These are phyloP conservation scores for Leptographium wingfieldii DNA, from an alignment of 2,329 filamentous ascomycete species.

Conservation along the genomic window DNA sequence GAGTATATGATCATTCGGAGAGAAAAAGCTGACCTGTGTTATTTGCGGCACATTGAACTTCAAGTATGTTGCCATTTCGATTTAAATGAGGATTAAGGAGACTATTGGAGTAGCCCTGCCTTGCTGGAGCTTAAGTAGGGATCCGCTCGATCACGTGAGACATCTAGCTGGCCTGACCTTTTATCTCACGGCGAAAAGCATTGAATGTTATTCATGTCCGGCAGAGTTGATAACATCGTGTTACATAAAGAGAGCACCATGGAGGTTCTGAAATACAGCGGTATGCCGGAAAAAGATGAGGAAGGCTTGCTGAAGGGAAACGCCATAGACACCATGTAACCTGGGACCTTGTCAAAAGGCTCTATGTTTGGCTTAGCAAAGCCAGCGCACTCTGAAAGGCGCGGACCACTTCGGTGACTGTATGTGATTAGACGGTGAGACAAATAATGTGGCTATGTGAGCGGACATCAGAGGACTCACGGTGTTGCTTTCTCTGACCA, in stretches of 20 bases:
- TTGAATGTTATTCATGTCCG: neutral
- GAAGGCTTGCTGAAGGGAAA: neutral
- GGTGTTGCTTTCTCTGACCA: slow-evolving; percentile 64
- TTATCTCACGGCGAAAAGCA: neutral
- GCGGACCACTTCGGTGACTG: slow-evolving; percentile 44
- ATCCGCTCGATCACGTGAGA: neutral
- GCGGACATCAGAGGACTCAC: slow-evolving; percentile 38
- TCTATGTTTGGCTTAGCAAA: slow-evolving; percentile 29
- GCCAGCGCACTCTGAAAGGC: slow-evolving; percentile 51
- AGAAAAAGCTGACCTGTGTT: slow-evolving; percentile 21
- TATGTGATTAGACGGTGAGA: slow-evolving; percentile 10
- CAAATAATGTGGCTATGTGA: neutral
- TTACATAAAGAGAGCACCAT: neutral
- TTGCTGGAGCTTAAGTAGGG: neutral
- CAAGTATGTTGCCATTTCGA: slow-evolving; percentile 1
- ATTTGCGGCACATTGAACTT: slow-evolving; percentile 19
- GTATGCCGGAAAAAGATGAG: neutral
- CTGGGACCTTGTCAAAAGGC: neutral
- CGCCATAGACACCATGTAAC: neutral
- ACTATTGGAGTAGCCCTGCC: neutral
- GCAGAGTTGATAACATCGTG: neutral
- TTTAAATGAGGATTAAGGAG: neutral
- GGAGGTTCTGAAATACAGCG: neutral
- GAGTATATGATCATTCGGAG: neutral
- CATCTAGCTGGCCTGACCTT: neutral